A percentile compares a stretch with the other conserved stretches of the same genome.
Evolutionary conservation across 148 eudicot species (phyloP).

Genomic region (Diospyros lotus): DNA sequence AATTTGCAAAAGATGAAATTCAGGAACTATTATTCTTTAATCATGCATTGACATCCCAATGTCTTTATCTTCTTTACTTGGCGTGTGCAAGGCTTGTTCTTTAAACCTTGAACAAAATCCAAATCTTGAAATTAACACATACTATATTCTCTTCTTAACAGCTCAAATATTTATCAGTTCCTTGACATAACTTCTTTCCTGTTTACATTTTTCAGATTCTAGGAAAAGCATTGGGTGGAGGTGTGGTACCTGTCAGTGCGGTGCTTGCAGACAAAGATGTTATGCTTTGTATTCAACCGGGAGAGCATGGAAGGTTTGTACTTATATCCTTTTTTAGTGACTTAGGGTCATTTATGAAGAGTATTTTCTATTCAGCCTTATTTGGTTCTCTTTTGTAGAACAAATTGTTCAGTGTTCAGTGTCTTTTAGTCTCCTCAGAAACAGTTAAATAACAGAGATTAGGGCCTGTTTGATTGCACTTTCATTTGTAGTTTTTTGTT

Average conservation of each 20-base stretch:
- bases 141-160: neutral
- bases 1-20: too few relatives aligned
- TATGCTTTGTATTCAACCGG: constrained; percentile 91
- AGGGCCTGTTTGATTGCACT: too few relatives aligned
- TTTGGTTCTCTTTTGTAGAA: too few relatives aligned
- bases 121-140: too few relatives aligned
- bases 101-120: too few relatives aligned
- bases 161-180: neutral
- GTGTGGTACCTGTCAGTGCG: constrained; percentile 95
- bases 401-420: too few relatives aligned
- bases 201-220: constrained; percentile 45
- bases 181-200: constrained; percentile 6
- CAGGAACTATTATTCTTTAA: neutral
- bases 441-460: too few relatives aligned
- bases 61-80: neutral
- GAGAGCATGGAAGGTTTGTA: constrained; percentile 97
- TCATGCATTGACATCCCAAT: neutral
- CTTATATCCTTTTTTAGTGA: constrained; percentile 2
- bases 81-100: neutral
- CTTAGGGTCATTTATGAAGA: neutral
- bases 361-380: too few relatives aligned
- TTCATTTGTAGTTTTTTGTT: too few relatives aligned
- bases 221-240: constrained; percentile 99
- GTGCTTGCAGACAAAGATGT: constrained; percentile 97
- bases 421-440: too few relatives aligned